Evolutionary conservation across 2,329 filamentous ascomycete species (phyloP).

Genomic region (Leptographium lundbergii): DNA sequence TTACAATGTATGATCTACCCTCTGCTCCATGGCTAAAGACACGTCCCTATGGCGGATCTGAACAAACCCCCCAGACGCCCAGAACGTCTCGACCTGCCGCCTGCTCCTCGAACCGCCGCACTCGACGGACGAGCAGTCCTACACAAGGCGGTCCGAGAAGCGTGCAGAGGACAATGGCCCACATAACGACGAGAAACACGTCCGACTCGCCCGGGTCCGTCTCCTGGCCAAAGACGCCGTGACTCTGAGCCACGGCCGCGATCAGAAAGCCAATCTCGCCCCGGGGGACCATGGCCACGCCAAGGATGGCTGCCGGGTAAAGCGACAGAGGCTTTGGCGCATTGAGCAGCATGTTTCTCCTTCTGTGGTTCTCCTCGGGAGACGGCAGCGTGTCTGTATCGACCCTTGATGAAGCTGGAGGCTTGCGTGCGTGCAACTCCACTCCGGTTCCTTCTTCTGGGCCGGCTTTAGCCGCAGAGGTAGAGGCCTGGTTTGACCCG

Average conservation of each 20-base stretch:
- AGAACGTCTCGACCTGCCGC: neutral
- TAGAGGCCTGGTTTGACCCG: too few species aligned
- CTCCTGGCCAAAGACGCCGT: slow-evolving; percentile 24
- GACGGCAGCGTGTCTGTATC: neutral
- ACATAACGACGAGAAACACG: slow-evolving; percentile 39
- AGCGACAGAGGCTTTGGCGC: slow-evolving; percentile 41
- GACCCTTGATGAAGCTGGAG: neutral
- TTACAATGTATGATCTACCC: too few species aligned
- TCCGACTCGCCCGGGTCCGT: slow-evolving; percentile 18
- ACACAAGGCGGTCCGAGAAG: slow-evolving; percentile 36
- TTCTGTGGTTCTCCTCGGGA: too few species aligned
- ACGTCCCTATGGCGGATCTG: neutral
- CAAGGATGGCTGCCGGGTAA: slow-evolving; percentile 54
- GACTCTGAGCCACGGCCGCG: slow-evolving; percentile 49
- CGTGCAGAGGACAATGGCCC: slow-evolving; percentile 44
- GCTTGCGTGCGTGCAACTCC: neutral
- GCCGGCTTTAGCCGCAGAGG: too few species aligned
- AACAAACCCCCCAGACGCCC: neutral
- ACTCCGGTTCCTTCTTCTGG: neutral
- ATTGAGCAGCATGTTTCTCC: slow-evolving; percentile 12
- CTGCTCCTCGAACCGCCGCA: slow-evolving; percentile 20
- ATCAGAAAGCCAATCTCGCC: slow-evolving; percentile 74
- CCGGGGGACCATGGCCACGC: slow-evolving; percentile 58
- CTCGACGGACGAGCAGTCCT: slow-evolving; percentile 30
- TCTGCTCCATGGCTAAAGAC: too few species aligned